These are phyloP conservation scores for Thecaphora frezii DNA, from an alignment of 1,284 basidiomycete genomes.

Conservation along the genomic window DNA sequence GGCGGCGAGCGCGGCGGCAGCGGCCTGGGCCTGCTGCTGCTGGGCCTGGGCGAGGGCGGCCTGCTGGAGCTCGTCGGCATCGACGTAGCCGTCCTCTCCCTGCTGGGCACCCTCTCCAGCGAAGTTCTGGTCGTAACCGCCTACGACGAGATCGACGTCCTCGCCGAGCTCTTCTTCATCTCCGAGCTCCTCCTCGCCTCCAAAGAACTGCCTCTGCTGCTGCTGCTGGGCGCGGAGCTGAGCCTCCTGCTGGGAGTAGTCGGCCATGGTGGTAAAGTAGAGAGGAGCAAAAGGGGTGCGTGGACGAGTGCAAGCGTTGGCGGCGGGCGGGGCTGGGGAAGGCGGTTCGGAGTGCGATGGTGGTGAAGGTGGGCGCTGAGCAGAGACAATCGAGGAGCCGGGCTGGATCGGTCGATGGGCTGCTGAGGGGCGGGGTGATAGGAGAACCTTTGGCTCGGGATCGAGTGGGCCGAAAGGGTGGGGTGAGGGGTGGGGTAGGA, in stretches of 20 bases:
- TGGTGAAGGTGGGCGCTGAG: too few species aligned
- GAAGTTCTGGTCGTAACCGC: conserved; percentile 21
- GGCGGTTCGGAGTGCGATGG: too few species aligned
- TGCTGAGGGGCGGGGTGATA: too few species aligned
- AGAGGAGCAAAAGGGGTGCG: background rate
- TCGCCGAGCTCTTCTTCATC: conserved; percentile 43
- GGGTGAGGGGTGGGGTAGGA: too few species aligned
- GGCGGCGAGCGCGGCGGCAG: conserved; percentile 48
- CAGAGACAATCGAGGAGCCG: too few species aligned
- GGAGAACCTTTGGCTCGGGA: too few species aligned
- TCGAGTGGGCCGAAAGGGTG: too few species aligned
- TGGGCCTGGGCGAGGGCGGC: conserved; percentile 46
- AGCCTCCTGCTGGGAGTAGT: conserved; percentile 19
- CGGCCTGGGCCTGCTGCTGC: conserved; percentile 48
- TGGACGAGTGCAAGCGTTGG: background rate
- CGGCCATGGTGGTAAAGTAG: conserved; percentile 17
- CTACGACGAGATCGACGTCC: conserved; percentile 42
- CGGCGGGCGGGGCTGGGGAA: too few species aligned
- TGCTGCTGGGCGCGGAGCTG: conserved; percentile 34
- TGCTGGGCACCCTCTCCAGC: conserved; percentile 13
- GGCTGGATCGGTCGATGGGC: too few species aligned
- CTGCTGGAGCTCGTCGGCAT: conserved; percentile 29
- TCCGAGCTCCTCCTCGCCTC: conserved; percentile 39
- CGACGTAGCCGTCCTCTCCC: conserved; percentile 12
- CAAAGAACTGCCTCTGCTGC: conserved; percentile 38